A percentile compares a stretch with the other conserved stretches of the same genome.
Conservation (phyloP, 352 stramenopile species). For the Phytophthora lateralis region DNA sequence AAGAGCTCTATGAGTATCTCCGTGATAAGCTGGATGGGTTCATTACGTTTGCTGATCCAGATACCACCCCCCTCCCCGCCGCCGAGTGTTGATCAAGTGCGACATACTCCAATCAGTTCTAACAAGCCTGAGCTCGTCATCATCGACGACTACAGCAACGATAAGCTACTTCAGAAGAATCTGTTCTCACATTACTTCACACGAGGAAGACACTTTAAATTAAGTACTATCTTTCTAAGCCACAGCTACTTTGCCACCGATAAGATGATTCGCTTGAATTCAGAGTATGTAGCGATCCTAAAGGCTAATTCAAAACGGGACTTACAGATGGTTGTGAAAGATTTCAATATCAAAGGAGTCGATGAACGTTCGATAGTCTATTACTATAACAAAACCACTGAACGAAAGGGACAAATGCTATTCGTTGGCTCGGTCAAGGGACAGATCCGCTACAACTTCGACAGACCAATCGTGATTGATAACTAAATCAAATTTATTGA, state of each 20-base stretch:
- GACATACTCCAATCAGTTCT: slow-evolving; percentile 12
- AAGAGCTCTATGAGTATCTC: slow-evolving; percentile 35
- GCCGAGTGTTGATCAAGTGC: slow-evolving; percentile 33
- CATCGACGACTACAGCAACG: slow-evolving; percentile 39
- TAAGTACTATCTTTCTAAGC: slow-evolving; percentile 24
- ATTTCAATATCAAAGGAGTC: slow-evolving; percentile 35
- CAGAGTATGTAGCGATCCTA: slow-evolving; percentile 30
- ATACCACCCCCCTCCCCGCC: no score
- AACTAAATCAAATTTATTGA: neutral
- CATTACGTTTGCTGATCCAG: slow-evolving; percentile 23
- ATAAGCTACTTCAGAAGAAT: slow-evolving; percentile 38
- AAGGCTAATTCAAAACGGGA: slow-evolving; percentile 41
- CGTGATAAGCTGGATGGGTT: slow-evolving; percentile 36
- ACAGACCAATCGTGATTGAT: neutral
- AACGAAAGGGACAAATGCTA: slow-evolving; percentile 30
- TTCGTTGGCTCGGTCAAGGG: neutral
- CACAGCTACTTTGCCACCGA: no score
- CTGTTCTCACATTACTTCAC: slow-evolving; percentile 41
- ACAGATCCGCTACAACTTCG: neutral
- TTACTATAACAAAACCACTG: slow-evolving; percentile 35
- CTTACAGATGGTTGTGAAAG: slow-evolving; percentile 34
- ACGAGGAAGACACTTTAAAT: slow-evolving; percentile 26
- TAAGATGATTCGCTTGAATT: slow-evolving; percentile 40
- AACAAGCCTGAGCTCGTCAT: slow-evolving; percentile 7
- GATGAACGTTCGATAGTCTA: slow-evolving; percentile 17